Evolutionary conservation across 208 protist species (phyloP).

Genomic region (Leishmania lainsoni): DNA sequence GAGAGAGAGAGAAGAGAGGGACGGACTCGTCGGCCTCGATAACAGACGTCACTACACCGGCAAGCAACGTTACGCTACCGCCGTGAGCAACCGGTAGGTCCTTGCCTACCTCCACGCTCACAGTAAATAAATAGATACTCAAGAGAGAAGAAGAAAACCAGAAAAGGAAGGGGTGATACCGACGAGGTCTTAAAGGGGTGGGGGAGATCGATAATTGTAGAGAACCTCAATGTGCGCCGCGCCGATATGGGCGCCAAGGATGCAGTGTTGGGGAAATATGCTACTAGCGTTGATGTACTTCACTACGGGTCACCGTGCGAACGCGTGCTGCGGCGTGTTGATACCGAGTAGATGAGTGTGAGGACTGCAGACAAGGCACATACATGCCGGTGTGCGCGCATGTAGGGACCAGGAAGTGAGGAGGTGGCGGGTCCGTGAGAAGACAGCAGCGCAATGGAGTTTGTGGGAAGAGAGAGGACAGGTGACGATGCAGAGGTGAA

Average conservation of each 20-base stretch:
- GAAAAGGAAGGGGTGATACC: background rate
- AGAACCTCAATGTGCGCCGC: background rate
- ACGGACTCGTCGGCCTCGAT: background rate
- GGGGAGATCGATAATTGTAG: background rate
- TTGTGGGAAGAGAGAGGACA: background rate
- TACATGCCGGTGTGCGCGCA: background rate
- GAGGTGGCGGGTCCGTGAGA: background rate
- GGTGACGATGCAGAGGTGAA: background rate
- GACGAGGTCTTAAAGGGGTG: background rate
- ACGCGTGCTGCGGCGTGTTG: background rate
- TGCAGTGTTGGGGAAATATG: background rate
- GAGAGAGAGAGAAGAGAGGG: background rate
- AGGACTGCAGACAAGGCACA: background rate
- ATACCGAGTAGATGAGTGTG: background rate
- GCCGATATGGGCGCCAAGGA: background rate
- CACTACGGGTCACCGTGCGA: background rate
- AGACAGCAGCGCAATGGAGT: background rate
- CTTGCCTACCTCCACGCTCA: background rate
- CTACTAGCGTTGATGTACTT: background rate
- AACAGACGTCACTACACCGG: background rate
- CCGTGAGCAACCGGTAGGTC: background rate
- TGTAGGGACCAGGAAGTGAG: background rate
- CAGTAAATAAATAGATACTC: conserved; percentile 6
- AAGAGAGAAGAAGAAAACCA: conserved; percentile 11
- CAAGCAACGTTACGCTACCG: background rate